Conservation (phyloP, 2,329 filamentous ascomycete genomes). For the Fusarium camptoceras region DNA sequence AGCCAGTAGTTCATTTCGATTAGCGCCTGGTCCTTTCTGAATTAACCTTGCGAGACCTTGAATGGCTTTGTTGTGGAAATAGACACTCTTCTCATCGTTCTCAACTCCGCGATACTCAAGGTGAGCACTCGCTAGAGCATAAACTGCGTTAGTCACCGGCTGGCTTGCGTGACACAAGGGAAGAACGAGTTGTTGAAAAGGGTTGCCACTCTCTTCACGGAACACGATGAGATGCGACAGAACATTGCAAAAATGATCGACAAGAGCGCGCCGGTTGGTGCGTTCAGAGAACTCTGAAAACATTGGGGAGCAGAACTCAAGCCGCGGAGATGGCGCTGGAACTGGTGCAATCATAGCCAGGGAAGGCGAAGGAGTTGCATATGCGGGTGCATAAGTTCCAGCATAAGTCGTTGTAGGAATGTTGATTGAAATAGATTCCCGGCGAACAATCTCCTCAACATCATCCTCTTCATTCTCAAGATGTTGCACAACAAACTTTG, state of each 20-base stretch:
- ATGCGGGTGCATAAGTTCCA: slow-evolving; percentile 29
- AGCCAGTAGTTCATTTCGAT: slow-evolving; percentile 69
- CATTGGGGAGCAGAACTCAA: slow-evolving; percentile 64
- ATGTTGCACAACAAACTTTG: slow-evolving; percentile 19
- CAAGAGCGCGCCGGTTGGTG: slow-evolving; percentile 65
- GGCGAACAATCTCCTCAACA: slow-evolving; percentile 47
- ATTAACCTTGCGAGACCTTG: slow-evolving; percentile 69
- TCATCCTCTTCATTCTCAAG: slow-evolving; percentile 43
- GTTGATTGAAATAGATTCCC: slow-evolving; percentile 28
- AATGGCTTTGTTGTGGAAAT: slow-evolving; percentile 70
- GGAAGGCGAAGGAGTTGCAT: slow-evolving; percentile 37
- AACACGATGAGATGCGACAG: slow-evolving; percentile 74
- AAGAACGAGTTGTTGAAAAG: slow-evolving; percentile 72
- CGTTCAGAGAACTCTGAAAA: slow-evolving; percentile 69
- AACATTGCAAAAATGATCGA: slow-evolving; percentile 73
- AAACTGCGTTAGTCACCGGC: slow-evolving; percentile 83
- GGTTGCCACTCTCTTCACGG: slow-evolving; percentile 71
- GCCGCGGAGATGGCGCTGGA: slow-evolving; percentile 48
- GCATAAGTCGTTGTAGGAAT: slow-evolving; percentile 36
- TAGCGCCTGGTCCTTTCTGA: slow-evolving; percentile 61
- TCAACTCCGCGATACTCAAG: slow-evolving; percentile 73
- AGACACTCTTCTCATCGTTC: slow-evolving; percentile 66
- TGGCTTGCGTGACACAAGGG: slow-evolving; percentile 67
- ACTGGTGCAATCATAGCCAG: slow-evolving; percentile 46
- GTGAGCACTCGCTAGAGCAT: slow-evolving; percentile 85